A percentile compares a stretch with the other conserved stretches of the same genome.
These are phyloP conservation scores for Kwoniella dejecticola DNA, from an alignment of 768 basidiomycete species.

Conservation along the genomic window DNA sequence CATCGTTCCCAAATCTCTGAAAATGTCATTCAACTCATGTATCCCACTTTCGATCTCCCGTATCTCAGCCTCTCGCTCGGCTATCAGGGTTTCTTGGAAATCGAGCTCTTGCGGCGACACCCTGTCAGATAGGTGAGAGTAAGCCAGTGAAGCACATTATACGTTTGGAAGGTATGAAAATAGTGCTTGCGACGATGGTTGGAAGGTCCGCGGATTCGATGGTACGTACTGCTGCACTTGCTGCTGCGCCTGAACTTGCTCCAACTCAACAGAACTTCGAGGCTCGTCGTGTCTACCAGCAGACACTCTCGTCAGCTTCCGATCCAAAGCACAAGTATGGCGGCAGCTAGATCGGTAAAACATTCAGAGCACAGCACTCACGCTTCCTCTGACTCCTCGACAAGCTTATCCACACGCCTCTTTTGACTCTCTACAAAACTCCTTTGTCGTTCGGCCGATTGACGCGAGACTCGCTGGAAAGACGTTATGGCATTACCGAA, in stretches of 20 bases:
- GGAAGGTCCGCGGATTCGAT: too few species aligned
- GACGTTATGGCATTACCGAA: conserved; percentile 83
- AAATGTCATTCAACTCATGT: conserved; percentile 93
- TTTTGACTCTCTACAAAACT: conserved; percentile 85
- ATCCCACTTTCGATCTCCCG: conserved; percentile 96
- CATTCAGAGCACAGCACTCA: conserved; percentile 6
- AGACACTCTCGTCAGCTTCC: not conserved
- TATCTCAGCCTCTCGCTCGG: conserved; percentile 91
- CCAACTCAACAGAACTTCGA: conserved; percentile 49
- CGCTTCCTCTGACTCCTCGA: conserved; percentile 39
- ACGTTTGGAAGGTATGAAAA: too few species aligned
- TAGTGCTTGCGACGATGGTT: too few species aligned
- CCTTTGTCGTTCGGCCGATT: conserved; percentile 85
- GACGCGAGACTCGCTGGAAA: conserved; percentile 88
- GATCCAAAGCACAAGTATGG: too few species aligned
- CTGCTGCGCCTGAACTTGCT: conserved; percentile 48
- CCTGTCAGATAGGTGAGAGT: conserved; percentile 17
- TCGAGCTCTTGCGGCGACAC: conserved; percentile 68
- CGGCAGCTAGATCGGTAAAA: not conserved
- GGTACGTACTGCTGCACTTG: conserved; percentile 49
- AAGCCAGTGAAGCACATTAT: not conserved
- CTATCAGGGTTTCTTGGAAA: conserved; percentile 91
- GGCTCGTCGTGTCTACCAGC: conserved; percentile 30
- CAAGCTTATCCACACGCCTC: conserved; percentile 76
- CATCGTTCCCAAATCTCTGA: conserved; percentile 90